A percentile compares a stretch with the other conserved stretches of the same genome.
phyloP scores from a whole-genome alignment of 2,329 filamentous ascomycete species.

The Fusarium concolor region DNA sequence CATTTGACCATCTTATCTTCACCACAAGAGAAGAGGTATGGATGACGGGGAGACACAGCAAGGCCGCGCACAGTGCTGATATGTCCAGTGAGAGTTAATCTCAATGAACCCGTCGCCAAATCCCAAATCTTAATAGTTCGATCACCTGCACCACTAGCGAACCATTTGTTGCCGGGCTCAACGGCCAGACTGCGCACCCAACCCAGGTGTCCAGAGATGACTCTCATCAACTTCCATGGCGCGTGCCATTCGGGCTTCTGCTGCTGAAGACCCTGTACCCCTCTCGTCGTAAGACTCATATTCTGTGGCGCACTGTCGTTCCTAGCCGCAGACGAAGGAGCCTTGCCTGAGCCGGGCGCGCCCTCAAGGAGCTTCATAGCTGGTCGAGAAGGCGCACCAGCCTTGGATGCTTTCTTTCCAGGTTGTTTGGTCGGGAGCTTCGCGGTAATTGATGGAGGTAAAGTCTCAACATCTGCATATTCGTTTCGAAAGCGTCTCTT shows the following conservation, averaged over 20 bases:
- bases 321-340: conserved; percentile 40
- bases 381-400: conserved; percentile 53
- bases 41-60: conserved; percentile 91
- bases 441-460: conserved; percentile 81
- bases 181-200: conserved; percentile 93
- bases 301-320: conserved; percentile 42
- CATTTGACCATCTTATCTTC: conserved; percentile 99
- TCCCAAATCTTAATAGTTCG: conserved; percentile 99
- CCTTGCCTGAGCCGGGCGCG: conserved; percentile 51
- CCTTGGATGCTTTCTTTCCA: conserved; percentile 59
- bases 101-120: conserved; percentile 84
- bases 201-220: conserved; percentile 94
- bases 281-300: conserved; percentile 50
- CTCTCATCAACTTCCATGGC: conserved; percentile 98
- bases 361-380: conserved; percentile 56
- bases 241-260: conserved; percentile 94
- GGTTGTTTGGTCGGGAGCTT: conserved; percentile 72
- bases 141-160: conserved; percentile 94
- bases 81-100: conserved; percentile 90
- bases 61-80: conserved; percentile 93
- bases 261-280: conserved; percentile 49
- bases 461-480: conserved; percentile 80
- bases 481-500: conserved; percentile 72
- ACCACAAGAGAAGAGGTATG: conserved; percentile 96
- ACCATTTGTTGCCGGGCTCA: conserved; percentile 97